Percentiles rank a stretch among this genome's conserved stretches.
These are phyloP conservation scores for Panicum hallii DNA, from an alignment of 202 grass and related monocot genomes.

Conservation along the genomic window DNA sequence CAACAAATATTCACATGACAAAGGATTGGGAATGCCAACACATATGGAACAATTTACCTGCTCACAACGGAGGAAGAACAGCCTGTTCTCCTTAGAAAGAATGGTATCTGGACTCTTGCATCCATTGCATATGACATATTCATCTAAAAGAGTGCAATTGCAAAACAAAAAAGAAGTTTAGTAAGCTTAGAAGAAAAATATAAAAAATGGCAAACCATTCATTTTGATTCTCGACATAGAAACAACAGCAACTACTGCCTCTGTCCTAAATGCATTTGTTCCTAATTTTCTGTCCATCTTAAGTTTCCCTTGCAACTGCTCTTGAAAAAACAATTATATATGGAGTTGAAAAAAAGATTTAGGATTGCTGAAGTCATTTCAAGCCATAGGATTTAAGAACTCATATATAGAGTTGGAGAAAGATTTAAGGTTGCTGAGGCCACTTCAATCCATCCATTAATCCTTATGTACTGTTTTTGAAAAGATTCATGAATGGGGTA, in stretches of 20 bases:
- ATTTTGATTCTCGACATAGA: neutral
- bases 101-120: slow-evolving; percentile 99
- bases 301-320: neutral
- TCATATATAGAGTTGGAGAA: neutral
- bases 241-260: neutral
- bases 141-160: slow-evolving; percentile 63
- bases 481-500: neutral
- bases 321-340: neutral
- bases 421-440: slow-evolving; percentile 1
- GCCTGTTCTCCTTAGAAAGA: slow-evolving; percentile 95
- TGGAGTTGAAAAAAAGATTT: slow-evolving; percentile 9
- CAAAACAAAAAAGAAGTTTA: neutral
- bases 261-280: neutral
- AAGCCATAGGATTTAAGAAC: slow-evolving; percentile 3
- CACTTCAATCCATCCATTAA: neutral
- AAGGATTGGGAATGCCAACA: neutral
- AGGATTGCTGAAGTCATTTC: neutral
- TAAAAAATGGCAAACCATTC: slow-evolving; percentile 4
- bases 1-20: neutral
- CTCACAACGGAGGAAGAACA: slow-evolving; percentile 96
- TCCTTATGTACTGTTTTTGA: neutral
- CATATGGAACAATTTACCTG: slow-evolving; percentile 61
- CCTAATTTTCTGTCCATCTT: neutral
- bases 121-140: slow-evolving; percentile 98
- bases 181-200: neutral